Base-by-base conservation (phyloP, 805 yeast genomes). In the Cyberlindnera petersonii region DNA sequence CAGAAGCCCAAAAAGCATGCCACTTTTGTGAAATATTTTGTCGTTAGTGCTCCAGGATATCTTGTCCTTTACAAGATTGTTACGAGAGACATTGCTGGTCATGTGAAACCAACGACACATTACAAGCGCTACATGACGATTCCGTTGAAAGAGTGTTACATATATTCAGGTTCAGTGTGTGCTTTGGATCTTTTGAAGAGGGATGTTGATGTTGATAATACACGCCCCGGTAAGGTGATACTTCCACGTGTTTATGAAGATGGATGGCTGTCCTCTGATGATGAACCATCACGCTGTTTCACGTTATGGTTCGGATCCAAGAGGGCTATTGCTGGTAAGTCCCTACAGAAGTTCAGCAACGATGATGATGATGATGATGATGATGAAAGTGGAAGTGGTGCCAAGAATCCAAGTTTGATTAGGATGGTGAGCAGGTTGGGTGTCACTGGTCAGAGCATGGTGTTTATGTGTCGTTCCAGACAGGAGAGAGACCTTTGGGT, bases 401-500 rank as follows among this genome's bases (percentile, higher is more conserved):
- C 55, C 14, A 60, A 58, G 37, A 69, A 70, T 43, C 76, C 76
- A 5, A 70, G 73, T 0, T 42, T 71, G 20, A 38, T 72, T 5
- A 71, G 59, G 33, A 59, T 74, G 53, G 72, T 72, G 5, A 65
- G 72, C 14, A 69, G 75, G 37, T 59, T 83, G 26, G 91, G 89
- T 5, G 73, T 76, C 3, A 72, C 80, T 2, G 93, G 95, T 1
- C 69, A 69, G 36, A 71, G 79, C 31, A 66, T 83, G 64, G 80
- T 83, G 3, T 88, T 89, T 55, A 71, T 87, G 75, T 81, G 96
- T 9, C 61, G 88, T 33, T 85, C 95, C 2, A 64, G 91, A 27
- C 82, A 82, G 45, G 95, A 87, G 50, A 67, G 89, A 38, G 96
- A 91, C 53, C 46, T 75, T 23, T 89, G 98, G 98, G 89, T 85